Percentiles rank a stretch among this genome's conserved stretches.
Conservation (phyloP, 2,329 filamentous ascomycete genomes). For the Zasmidium cellare region DNA sequence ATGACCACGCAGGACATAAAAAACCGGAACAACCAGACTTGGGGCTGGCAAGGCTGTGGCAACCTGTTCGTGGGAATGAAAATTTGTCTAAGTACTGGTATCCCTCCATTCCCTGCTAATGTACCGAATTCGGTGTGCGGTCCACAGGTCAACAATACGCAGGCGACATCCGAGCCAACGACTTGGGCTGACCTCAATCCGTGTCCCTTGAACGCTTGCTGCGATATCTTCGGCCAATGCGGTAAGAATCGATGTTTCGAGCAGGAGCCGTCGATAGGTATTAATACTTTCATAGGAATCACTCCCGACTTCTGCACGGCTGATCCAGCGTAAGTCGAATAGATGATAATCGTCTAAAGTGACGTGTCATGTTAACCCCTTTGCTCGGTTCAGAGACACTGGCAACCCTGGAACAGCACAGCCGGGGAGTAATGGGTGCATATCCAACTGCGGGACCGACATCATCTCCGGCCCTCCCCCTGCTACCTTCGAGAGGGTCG, state of each 20-base stretch:
- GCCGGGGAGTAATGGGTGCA: slow-evolving; percentile 38
- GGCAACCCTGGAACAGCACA: slow-evolving; percentile 42
- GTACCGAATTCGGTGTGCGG: slow-evolving; percentile 46
- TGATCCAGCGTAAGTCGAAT: too few species aligned
- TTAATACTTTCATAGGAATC: too few species aligned
- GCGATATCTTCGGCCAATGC: slow-evolving; percentile 48
- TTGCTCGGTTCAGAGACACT: too few species aligned
- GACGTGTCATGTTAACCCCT: too few species aligned
- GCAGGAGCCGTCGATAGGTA: too few species aligned
- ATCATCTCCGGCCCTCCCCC: slow-evolving; percentile 31
- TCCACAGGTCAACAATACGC: slow-evolving; percentile 44
- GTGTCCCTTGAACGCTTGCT: slow-evolving; percentile 44
- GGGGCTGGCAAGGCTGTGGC: slow-evolving; percentile 45
- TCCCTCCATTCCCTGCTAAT: slow-evolving; percentile 42
- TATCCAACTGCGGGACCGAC: slow-evolving; percentile 44
- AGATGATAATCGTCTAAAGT: too few species aligned
- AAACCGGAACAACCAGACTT: slow-evolving; percentile 43
- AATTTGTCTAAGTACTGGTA: slow-evolving; percentile 45
- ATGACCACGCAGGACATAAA: slow-evolving; percentile 43
- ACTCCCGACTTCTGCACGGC: slow-evolving; percentile 48
- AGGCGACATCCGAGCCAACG: slow-evolving; percentile 32
- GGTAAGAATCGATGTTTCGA: too few species aligned
- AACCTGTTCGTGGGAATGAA: slow-evolving; percentile 30
- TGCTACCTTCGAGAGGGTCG: slow-evolving; percentile 26
- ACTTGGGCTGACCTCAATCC: slow-evolving; percentile 30